These are phyloP conservation scores for Beta vulgaris DNA, from an alignment of 148 eudicot species.

Conservation along the genomic window DNA sequence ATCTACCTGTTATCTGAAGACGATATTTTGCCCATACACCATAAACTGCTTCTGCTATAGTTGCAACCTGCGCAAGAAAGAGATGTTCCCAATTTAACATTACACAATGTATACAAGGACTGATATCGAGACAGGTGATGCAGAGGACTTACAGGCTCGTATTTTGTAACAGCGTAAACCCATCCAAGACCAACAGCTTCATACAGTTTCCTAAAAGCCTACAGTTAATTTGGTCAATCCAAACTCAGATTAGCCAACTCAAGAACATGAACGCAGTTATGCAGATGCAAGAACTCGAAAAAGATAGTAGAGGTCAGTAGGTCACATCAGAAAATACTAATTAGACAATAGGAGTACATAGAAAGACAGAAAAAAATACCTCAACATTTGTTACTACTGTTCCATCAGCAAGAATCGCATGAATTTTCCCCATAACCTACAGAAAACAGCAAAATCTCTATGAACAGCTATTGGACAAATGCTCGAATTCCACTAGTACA, in stretches of 20 bases:
- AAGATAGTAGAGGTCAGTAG: too few relatives aligned
- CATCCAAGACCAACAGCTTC: conserved; percentile 97
- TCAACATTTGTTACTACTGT: conserved; percentile 83
- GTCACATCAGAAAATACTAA: too few relatives aligned
- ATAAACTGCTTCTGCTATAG: conserved; percentile 70
- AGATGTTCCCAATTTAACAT: conserved; percentile 4
- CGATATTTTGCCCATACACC: conserved; percentile 92
- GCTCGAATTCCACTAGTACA: too few relatives aligned
- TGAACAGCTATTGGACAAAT: too few relatives aligned
- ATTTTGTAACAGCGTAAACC: conserved; percentile 91
- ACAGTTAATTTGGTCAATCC: conserved; percentile 14
- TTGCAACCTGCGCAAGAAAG: conserved; percentile 53
- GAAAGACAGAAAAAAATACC: conserved; percentile 35
- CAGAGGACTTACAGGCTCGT: conserved; percentile 70
- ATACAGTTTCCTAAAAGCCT: conserved; percentile 88
- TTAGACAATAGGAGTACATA: neutral
- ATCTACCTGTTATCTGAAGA: conserved; percentile 77
- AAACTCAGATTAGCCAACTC: too few relatives aligned
- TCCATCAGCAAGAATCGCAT: conserved; percentile 87
- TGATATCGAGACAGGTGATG: neutral
- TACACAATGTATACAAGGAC: neutral
- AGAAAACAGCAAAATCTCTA: conserved; percentile 8
- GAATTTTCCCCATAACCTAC: conserved; percentile 95
- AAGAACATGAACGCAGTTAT: too few relatives aligned
- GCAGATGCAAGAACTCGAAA: too few relatives aligned